Conservation (phyloP, 2,329 filamentous ascomycete genomes). For the Domatiomyces catenatus region DNA sequence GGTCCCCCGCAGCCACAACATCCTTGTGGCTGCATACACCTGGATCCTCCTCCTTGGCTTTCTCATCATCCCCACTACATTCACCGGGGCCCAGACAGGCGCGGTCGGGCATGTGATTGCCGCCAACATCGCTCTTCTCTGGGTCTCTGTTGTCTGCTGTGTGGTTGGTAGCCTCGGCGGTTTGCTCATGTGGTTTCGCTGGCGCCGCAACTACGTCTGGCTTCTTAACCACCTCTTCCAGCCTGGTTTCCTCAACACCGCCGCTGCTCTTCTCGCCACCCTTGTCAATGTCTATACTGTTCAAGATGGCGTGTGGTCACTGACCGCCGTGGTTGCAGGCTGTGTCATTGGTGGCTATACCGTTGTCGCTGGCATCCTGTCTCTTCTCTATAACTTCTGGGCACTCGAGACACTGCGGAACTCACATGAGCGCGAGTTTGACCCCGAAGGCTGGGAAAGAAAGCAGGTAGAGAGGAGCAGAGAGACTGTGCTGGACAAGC, state of each 20-base stretch:
- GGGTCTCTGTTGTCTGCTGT: conserved; percentile 31
- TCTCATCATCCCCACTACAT: conserved; percentile 38
- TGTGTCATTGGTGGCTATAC: conserved; percentile 15
- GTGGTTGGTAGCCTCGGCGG: conserved; percentile 28
- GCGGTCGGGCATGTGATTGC: conserved; percentile 20
- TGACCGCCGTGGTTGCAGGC: conserved; percentile 19
- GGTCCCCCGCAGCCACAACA: conserved; percentile 25
- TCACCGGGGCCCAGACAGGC: conserved; percentile 29
- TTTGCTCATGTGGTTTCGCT: conserved; percentile 30
- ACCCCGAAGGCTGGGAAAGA: conserved; percentile 7
- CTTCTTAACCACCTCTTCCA: conserved; percentile 38
- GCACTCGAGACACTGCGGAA: conserved; percentile 22
- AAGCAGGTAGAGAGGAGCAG: conserved; percentile 2
- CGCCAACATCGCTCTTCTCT: conserved; percentile 29
- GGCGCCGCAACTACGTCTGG: conserved; percentile 39
- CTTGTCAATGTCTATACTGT: conserved; percentile 33
- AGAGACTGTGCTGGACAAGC: conserved; percentile 12
- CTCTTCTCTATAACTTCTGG: conserved; percentile 25
- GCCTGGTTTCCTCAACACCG: conserved; percentile 28
- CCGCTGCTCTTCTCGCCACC: conserved; percentile 37
- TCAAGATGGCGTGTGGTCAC: conserved; percentile 19
- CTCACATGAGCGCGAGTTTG: conserved; percentile 21
- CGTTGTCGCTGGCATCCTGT: conserved; percentile 16
- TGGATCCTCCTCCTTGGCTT: conserved; percentile 40
- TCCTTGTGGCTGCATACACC: conserved; percentile 30